Evolutionary conservation across 306 rosid species (phyloP).

Genomic region (Cucurbita maxima): DNA sequence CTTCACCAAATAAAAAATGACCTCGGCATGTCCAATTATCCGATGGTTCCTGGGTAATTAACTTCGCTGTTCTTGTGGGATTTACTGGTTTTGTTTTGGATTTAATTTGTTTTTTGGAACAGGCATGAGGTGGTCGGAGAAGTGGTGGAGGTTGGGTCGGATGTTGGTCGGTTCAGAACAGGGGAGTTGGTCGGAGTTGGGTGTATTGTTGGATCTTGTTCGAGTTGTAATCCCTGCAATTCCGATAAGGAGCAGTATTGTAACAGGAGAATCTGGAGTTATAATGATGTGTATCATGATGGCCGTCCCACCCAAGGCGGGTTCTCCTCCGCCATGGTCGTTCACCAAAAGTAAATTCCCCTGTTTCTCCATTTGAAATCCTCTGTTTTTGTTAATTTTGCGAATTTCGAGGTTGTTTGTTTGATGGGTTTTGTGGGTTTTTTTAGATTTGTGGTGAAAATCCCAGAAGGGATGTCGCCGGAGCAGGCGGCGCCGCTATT

Average conservation of each 20-base stretch:
- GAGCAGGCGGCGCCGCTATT: conserved; percentile 33
- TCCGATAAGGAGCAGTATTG: conserved; percentile 70
- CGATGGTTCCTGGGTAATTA: conserved; percentile 86
- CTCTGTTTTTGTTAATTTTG: background rate
- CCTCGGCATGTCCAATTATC: conserved; percentile 79
- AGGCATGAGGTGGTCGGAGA: conserved; percentile 87
- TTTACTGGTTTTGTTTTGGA: background rate
- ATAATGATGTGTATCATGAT: conserved; percentile 55
- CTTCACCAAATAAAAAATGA: conserved; percentile 74
- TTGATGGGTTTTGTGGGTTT: background rate
- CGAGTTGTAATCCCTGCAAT: conserved; percentile 47
- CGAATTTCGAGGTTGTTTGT: background rate
- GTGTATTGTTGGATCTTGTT: conserved; percentile 64
- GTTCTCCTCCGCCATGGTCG: conserved; percentile 60
- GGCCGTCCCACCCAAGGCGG: conserved; percentile 86
- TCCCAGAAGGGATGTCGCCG: conserved; percentile 28
- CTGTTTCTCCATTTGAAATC: background rate
- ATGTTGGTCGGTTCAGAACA: conserved; percentile 32
- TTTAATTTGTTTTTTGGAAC: background rate
- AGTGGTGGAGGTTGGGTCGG: conserved; percentile 74
- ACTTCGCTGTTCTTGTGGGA: background rate
- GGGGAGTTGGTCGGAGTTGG: conserved; percentile 80
- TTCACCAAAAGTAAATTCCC: conserved; percentile 47
- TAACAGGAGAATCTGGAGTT: conserved; percentile 70
- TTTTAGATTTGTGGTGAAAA: conserved; percentile 13